Evolutionary conservation across 257 asterid species (phyloP).

Genomic region (Solanum etuberosum): DNA sequence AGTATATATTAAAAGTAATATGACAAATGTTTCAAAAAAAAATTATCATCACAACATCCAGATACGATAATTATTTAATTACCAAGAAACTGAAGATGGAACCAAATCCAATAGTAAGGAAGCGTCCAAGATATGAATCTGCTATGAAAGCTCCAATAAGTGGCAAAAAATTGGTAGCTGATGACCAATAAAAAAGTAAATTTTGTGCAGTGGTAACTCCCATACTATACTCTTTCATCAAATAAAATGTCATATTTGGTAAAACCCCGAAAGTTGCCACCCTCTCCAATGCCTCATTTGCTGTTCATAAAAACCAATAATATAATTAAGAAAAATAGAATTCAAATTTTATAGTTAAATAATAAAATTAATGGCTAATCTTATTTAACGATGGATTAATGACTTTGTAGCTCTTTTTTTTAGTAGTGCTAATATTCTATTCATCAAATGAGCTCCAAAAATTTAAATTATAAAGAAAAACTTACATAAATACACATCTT

Average conservation of each 20-base stretch:
- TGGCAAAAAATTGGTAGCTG: conserved; percentile 55
- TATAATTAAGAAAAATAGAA: no score
- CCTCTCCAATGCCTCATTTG: conserved; percentile 54
- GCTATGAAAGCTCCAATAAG: conserved; percentile 57
- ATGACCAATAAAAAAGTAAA: conserved; percentile 41
- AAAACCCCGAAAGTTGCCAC: conserved; percentile 48
- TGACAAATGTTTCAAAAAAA: not conserved
- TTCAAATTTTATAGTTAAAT: not conserved
- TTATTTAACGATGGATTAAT: not conserved
- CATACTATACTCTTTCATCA: conserved; percentile 42
- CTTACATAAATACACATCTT: no score
- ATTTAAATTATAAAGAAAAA: no score
- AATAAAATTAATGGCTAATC: not conserved
- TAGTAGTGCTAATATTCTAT: no score
- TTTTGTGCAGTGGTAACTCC: conserved; percentile 28
- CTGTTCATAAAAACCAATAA: conserved; percentile 6
- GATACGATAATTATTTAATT: not conserved
- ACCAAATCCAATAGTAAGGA: conserved; percentile 46
- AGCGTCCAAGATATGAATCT: conserved; percentile 59
- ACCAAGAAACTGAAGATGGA: conserved; percentile 51
- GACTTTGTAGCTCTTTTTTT: no score
- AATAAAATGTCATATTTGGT: conserved; percentile 53
- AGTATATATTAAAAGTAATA: no score
- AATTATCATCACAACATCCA: no score
- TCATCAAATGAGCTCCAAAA: not conserved